Conservation (phyloP, 2,329 filamentous ascomycete species). For the Pseudocercospora musae region DNA sequence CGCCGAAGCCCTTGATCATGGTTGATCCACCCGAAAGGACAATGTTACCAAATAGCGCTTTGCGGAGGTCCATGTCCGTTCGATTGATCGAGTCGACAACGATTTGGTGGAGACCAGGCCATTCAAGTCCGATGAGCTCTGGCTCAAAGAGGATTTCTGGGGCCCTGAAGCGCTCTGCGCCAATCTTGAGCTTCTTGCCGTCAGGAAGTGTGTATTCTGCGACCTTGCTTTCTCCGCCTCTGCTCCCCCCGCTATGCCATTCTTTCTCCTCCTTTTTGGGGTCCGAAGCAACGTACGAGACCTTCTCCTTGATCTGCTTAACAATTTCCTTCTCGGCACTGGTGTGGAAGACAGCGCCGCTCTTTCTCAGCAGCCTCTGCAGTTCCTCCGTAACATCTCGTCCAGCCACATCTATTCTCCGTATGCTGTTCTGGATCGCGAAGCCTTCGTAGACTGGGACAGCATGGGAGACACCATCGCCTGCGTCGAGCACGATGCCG, state of each 20-base stretch:
- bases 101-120: slow-evolving; percentile 95
- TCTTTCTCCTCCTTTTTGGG: slow-evolving; percentile 95
- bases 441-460: slow-evolving; percentile 98
- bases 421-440: slow-evolving; percentile 91
- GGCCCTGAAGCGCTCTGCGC: slow-evolving; percentile 89
- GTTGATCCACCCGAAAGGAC: slow-evolving; percentile 95
- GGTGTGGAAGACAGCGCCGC: slow-evolving; percentile 91
- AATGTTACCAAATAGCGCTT: slow-evolving; percentile 92
- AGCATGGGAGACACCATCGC: slow-evolving; percentile 94
- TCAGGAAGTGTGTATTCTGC: slow-evolving; percentile 89
- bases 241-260: slow-evolving; percentile 69
- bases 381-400: slow-evolving; percentile 94
- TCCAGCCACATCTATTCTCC: slow-evolving; percentile 92
- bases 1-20: slow-evolving; percentile 93
- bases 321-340: slow-evolving; percentile 99
- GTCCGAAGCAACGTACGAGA: slow-evolving; percentile 85
- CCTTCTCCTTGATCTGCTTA: slow-evolving; percentile 91
- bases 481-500: slow-evolving; percentile 90
- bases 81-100: slow-evolving; percentile 93
- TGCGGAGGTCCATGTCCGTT: slow-evolving; percentile 92
- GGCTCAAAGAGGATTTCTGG: slow-evolving; percentile 98
- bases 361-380: slow-evolving; percentile 85
- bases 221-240: slow-evolving; percentile 63
- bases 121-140: slow-evolving; percentile 94
- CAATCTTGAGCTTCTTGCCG: slow-evolving; percentile 90